Conservation (phyloP, 2,329 filamentous ascomycete genomes). For the Aspergillus sp. region DNA sequence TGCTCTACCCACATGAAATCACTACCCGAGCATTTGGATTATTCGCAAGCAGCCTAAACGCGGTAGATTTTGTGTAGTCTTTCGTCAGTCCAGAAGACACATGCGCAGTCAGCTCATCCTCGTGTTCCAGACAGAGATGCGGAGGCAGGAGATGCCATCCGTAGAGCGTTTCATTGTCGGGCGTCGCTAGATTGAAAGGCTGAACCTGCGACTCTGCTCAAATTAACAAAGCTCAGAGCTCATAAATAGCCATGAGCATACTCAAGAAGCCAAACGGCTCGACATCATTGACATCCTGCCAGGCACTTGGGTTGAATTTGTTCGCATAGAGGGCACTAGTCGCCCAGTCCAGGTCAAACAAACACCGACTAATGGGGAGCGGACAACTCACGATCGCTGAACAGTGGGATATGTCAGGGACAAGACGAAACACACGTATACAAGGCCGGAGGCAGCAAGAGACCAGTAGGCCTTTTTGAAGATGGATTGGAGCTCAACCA, state of each 20-base stretch:
- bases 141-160: slow-evolving; percentile 86
- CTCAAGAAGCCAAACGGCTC: slow-evolving; percentile 81
- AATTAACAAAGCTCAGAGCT: slow-evolving; percentile 9
- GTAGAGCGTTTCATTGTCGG: slow-evolving; percentile 69
- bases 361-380: no score
- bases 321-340: slow-evolving; percentile 75
- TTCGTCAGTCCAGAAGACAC: slow-evolving; percentile 42
- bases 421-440: slow-evolving; percentile 60
- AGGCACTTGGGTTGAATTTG: slow-evolving; percentile 62
- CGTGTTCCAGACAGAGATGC: slow-evolving; percentile 63
- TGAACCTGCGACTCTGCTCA: slow-evolving; percentile 71
- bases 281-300: slow-evolving; percentile 63
- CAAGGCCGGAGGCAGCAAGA: slow-evolving; percentile 49
- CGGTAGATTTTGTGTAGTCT: slow-evolving; percentile 40
- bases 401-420: slow-evolving; percentile 59
- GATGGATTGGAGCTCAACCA: slow-evolving; percentile 35
- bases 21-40: slow-evolving; percentile 46
- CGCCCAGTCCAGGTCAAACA: no score
- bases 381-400: slow-evolving; percentile 78
- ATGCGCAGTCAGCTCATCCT: slow-evolving; percentile 50
- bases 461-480: slow-evolving; percentile 47
- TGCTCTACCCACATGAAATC: slow-evolving; percentile 40
- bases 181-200: slow-evolving; percentile 66
- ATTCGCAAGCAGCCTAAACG: slow-evolving; percentile 42
- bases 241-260: slow-evolving; percentile 31